Conservation (phyloP, 2,329 filamentous ascomycete genomes). For the Aspergillus pseudoglaucus region DNA sequence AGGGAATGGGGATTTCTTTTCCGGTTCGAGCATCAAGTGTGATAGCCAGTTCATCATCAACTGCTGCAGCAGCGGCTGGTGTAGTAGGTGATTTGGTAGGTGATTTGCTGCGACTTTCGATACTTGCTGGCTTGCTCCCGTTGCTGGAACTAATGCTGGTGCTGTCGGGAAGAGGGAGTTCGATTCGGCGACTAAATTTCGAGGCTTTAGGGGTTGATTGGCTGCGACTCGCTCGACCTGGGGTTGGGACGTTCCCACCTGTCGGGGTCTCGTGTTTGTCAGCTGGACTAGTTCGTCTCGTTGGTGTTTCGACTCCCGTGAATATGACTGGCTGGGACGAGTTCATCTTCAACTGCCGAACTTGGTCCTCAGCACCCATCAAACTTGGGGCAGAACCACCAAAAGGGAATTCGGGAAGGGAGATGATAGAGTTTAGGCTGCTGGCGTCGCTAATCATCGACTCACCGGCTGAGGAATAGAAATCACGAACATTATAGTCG, state of each 20-base stretch:
- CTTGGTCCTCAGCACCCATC: conserved; percentile 42
- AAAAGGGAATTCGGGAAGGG: conserved; percentile 29
- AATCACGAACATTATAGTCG: conserved; percentile 33
- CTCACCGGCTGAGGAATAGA: conserved; percentile 35
- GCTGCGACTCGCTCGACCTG: conserved; percentile 10
- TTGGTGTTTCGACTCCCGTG: conserved; percentile 25
- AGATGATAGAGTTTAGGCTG: conserved; percentile 32
- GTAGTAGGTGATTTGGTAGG: neutral
- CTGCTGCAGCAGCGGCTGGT: conserved; percentile 8
- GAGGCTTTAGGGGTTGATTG: conserved; percentile 26
- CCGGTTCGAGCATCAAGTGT: conserved; percentile 41
- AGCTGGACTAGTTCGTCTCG: conserved; percentile 26
- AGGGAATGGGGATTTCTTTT: conserved; percentile 20
- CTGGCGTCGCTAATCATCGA: conserved; percentile 30
- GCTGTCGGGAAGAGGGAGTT: conserved; percentile 33
- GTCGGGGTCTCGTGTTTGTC: conserved; percentile 16
- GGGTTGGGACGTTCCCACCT: conserved; percentile 12
- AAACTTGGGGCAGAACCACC: conserved; percentile 40
- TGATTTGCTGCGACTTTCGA: conserved; percentile 2
- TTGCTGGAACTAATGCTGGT: conserved; percentile 29
- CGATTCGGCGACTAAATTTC: conserved; percentile 31
- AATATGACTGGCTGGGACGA: conserved; percentile 33
- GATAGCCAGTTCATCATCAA: conserved; percentile 31
- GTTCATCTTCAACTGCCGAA: conserved; percentile 43
- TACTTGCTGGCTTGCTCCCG: conserved; percentile 10